These are phyloP conservation scores for Buddleja alternifolia DNA, from an alignment of 257 asterid species.

Conservation along the genomic window DNA sequence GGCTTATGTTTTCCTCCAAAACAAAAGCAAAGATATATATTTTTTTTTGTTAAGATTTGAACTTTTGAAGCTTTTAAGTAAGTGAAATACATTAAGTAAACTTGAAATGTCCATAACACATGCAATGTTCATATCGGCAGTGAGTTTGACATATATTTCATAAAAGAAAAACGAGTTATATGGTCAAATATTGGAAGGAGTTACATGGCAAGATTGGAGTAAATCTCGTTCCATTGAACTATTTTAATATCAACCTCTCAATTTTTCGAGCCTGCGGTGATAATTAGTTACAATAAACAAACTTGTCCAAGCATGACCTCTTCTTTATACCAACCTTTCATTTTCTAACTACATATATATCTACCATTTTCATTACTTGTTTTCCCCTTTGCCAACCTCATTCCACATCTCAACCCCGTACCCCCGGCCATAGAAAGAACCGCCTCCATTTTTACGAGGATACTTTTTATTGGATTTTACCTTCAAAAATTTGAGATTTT, in stretches of 20 bases:
- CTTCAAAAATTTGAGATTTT: no score
- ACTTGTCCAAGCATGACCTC: slow-evolving; percentile 39
- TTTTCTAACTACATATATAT: slow-evolving; percentile 16
- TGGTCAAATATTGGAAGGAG: no score
- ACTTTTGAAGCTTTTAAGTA: no score
- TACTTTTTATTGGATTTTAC: not conserved
- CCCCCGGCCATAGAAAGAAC: not conserved
- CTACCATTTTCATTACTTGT: slow-evolving; percentile 21
- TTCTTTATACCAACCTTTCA: slow-evolving; percentile 36
- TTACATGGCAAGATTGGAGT: slow-evolving; percentile 31
- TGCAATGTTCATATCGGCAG: no score
- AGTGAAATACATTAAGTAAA: no score
- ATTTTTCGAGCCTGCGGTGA: slow-evolving; percentile 34
- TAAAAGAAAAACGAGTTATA: no score
- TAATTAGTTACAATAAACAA: slow-evolving; percentile 33
- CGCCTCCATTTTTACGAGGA: not conserved
- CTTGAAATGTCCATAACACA: no score
- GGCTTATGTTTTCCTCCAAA: no score
- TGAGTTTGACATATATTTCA: no score
- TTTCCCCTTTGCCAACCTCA: slow-evolving; percentile 35
- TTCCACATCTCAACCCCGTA: not conserved
- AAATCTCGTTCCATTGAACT: slow-evolving; percentile 28
- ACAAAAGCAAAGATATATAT: no score
- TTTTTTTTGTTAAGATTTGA: no score
- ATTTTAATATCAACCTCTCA: slow-evolving; percentile 29